Evolutionary conservation across 768 basidiomycete genomes (phyloP), one percentile per base, ranked within the genome.

Genomic region (Termitomyces sp.): DNA sequence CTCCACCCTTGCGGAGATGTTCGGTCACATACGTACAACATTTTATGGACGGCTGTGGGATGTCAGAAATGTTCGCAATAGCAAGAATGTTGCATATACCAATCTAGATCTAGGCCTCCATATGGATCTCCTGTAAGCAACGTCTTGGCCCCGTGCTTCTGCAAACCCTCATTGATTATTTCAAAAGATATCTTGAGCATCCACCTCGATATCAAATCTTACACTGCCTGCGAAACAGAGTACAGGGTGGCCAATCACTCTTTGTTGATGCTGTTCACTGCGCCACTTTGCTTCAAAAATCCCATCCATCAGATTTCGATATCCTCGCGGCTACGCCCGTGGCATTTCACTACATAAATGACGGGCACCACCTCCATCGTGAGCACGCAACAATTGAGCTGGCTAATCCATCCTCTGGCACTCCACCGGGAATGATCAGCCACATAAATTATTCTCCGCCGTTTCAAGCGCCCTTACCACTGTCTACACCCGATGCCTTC

Each of bases 51-150:
- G 81, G 50, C 70, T 89, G 1, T 98, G 94, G 94, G 86, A 97
- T 71, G 96, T 98, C 32, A 84, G 86, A 75, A 92, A 87, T 62
- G 67, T 86, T 45, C 76, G 73, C 46, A 80, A 92, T 59, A 91
- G 91, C 68, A 83, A 80, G 65, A 99, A 99, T 72, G 94, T 99
- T 59, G 96, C 96, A 4, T 98, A 97, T 71, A 99, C 96, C 12
- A 87, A 94, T 71, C 79, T 97, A 31, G 82, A 92, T 66, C 79
- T 99, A 9, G 96, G 89, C 0, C 70, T 96, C 25, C 96, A 98
- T 69, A 92, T 93, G 90, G 96, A 98, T 76, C 77, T 98, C 0
- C 74, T 91, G 94, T 96, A 69, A 65, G 93, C 81, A 11, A 52
- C 5, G 12, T 20, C 15, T 36, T 1, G 7, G 20, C 12, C 34